Conservation (phyloP, 345 rosid species). For the Eucalyptus tenuipes region DNA sequence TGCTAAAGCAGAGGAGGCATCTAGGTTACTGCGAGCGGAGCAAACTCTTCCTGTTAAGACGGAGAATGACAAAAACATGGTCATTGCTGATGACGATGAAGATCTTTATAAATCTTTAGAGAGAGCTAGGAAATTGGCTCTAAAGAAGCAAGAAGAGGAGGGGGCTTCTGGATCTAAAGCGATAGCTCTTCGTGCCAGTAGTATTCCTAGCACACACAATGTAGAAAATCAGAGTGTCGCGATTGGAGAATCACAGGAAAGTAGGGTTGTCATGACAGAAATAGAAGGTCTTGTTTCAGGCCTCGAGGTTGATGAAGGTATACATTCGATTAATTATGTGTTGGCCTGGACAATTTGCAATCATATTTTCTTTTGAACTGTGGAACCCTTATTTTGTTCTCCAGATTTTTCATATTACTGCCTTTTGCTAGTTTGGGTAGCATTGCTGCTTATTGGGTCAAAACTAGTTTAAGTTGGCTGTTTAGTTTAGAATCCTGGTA, state of each 20-base stretch:
- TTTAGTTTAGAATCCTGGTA: neutral
- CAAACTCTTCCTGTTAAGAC: slow-evolving; percentile 27
- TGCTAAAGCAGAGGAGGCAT: slow-evolving; percentile 85
- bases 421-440: neutral
- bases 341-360: neutral
- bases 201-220: slow-evolving; percentile 19
- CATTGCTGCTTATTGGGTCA: neutral
- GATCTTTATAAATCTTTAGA: slow-evolving; percentile 73
- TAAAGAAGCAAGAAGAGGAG: slow-evolving; percentile 48
- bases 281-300: slow-evolving; percentile 89
- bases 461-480: neutral
- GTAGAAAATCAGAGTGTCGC: slow-evolving; percentile 28
- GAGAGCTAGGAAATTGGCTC: slow-evolving; percentile 73
- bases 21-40: slow-evolving; percentile 52
- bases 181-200: slow-evolving; percentile 45
- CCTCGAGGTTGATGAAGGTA: slow-evolving; percentile 74
- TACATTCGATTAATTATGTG: neutral
- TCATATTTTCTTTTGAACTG: neutral
- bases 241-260: slow-evolving; percentile 54
- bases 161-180: slow-evolving; percentile 55
- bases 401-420: neutral
- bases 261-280: slow-evolving; percentile 75
- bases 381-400: neutral
- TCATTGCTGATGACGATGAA: slow-evolving; percentile 60
- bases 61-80: slow-evolving; percentile 47